Evolutionary conservation across 768 basidiomycete species (phyloP).

Genomic region (Clitopilus hobsonii): DNA sequence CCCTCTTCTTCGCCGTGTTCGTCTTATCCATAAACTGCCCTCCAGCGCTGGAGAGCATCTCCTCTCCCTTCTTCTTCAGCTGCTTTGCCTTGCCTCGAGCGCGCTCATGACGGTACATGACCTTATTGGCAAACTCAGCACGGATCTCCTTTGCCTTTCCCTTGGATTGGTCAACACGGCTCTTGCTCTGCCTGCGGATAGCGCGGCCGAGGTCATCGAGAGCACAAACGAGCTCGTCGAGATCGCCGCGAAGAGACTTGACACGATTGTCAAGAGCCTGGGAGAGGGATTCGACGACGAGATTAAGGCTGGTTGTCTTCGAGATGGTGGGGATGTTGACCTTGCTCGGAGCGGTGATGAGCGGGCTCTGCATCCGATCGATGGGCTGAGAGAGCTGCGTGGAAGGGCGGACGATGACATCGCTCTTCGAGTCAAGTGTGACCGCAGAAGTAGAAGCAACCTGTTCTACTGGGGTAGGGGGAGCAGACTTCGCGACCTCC

Average conservation of each 20-base stretch:
- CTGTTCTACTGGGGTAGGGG: conserved; percentile 7
- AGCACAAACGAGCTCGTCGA: conserved; percentile 53
- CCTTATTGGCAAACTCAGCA: conserved; percentile 23
- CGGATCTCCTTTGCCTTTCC: conserved; percentile 39
- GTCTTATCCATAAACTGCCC: conserved; percentile 38
- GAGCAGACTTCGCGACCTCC: not conserved
- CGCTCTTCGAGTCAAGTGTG: conserved; percentile 22
- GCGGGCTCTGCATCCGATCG: conserved; percentile 23
- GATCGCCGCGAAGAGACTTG: conserved; percentile 41
- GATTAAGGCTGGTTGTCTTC: conserved; percentile 29
- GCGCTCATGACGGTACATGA: conserved; percentile 44
- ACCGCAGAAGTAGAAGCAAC: conserved; percentile 19
- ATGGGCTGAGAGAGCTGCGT: conserved; percentile 21
- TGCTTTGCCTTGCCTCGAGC: conserved; percentile 52
- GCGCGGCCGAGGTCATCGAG: conserved; percentile 52
- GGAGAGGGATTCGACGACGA: conserved; percentile 42
- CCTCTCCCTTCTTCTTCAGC: conserved; percentile 43
- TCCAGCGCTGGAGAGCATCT: conserved; percentile 38
- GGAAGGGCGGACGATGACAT: conserved; percentile 30
- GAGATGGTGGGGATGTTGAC: conserved; percentile 14
- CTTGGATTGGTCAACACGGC: conserved; percentile 42
- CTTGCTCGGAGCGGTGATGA: conserved; percentile 14
- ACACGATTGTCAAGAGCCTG: conserved; percentile 44
- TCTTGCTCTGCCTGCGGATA: conserved; percentile 45
- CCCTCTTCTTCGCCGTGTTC: conserved; percentile 15